Base-by-base conservation (phyloP, 306 rosid species). In the Ziziphus jujuba region DNA sequence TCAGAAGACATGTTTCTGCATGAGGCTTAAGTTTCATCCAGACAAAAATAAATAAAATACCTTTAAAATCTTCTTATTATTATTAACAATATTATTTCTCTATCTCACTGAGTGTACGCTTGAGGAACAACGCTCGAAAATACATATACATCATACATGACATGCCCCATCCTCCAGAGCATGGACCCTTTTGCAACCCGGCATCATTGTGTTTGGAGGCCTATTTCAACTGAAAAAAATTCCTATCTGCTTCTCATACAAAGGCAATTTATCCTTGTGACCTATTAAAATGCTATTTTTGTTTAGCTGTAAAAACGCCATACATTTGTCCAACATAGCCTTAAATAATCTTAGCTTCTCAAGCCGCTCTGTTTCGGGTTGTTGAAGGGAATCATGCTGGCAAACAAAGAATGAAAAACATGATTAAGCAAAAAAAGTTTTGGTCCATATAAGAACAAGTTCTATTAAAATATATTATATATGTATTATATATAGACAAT, bases 301-400 rank as follows among this genome's bases (percentile, higher is more conserved):
- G 40, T 89, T 0, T 67, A 86, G 13, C 77, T 76, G 86, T 70
- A 93, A 69, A 71, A 90, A 40, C 19, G 63, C 0, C 45, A 88
- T 44, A 21, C 80, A 23, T 21, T 75, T 84, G 75, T 93, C 91
- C 82, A 84, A 58, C 84, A 78, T 75, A 8, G 1, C 1, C 87
- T 70, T 90, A 73, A 80, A 90, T 21, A 20, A 0, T 81, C 59
- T 86, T 50, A 88, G 44, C 79, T 75, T 90, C 0, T 86, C 89
- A 66, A 81, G 60, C 67, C 76, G 96, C 25, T 90, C 96, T 73
- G 78, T 8, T 69, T 80, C 81, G 6, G 88, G 73, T 49, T 77
- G 92, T 60, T 81, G 87, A 72, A 74, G 77, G 48, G 90, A 77
- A 17, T 93, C 95, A 13, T 76, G 80, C 97, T 81, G 82, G 60